Evolutionary conservation across 2,329 filamentous ascomycete species (phyloP).

Genomic region (Neofusicoccum sp.): DNA sequence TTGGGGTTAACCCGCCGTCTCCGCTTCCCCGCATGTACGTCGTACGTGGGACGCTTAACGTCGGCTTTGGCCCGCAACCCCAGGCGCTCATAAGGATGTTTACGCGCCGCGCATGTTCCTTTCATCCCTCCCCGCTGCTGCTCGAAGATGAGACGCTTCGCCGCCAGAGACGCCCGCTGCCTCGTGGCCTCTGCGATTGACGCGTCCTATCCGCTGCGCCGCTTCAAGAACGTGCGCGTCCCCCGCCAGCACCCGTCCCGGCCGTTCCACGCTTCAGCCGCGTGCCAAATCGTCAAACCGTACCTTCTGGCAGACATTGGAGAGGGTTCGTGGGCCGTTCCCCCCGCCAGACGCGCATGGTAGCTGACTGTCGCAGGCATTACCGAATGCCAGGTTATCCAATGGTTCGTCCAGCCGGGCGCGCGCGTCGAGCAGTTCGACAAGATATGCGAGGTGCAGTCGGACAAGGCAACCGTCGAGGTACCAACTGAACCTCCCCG

Average conservation of each 20-base stretch:
- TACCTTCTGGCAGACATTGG: slow-evolving; percentile 83
- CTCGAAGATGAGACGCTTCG: slow-evolving; percentile 11
- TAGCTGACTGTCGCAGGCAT: slow-evolving; percentile 63
- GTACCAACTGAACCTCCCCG: slow-evolving; percentile 34
- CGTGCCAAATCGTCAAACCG: slow-evolving; percentile 63
- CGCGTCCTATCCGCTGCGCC: background rate
- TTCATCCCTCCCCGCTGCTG: background rate
- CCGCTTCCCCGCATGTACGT: slow-evolving; percentile 12
- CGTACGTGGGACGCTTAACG: background rate
- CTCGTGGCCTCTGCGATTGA: background rate
- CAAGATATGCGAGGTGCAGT: slow-evolving; percentile 95
- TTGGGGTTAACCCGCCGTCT: slow-evolving; percentile 2
- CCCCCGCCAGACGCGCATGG: background rate
- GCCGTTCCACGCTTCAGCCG: slow-evolving; percentile 32
- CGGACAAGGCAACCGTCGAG: slow-evolving; percentile 80
- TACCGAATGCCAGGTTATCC: slow-evolving; percentile 96
- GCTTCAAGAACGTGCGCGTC: slow-evolving; percentile 10
- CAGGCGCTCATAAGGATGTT: slow-evolving; percentile 10
- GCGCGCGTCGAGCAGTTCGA: slow-evolving; percentile 97
- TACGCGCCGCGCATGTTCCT: background rate
- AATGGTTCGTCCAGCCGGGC: slow-evolving; percentile 98
- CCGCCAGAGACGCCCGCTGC: background rate
- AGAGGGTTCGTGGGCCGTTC: slow-evolving; percentile 58
- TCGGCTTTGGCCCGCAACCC: slow-evolving; percentile 14
- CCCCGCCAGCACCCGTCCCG: slow-evolving; percentile 7